Evolutionary conservation across 495 filamentous ascomycete genomes (phyloP), one percentile per base, ranked within the genome.

Genomic region (Elasticomyces elasticus): DNA sequence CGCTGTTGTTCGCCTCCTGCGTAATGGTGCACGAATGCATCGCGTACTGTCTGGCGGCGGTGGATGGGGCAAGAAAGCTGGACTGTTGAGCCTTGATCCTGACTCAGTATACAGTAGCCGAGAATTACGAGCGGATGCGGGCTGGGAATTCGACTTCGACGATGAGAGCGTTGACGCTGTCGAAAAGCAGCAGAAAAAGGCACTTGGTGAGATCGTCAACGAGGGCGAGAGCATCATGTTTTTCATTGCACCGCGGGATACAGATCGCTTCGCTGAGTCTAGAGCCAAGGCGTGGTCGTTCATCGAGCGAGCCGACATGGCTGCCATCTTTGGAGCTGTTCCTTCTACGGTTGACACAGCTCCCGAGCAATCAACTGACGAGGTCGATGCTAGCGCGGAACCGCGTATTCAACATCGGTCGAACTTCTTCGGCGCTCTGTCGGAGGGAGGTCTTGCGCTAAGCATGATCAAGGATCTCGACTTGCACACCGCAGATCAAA

Each of bases 61-160:
- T 48, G 89, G 89, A 42, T 95, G 89, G 89, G 89, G 89, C 5
- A 72, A 79, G 56, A 95, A 94, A 66, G 79, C 82, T 51, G 89
- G 89, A 4, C 74, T 95, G 12, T 71, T 95, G 5, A 89, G 87
- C 7, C 72, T 95, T 0, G 88, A 94, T 63, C 87, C 87, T 19
- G 78, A 87, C 28, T 40, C 27, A 7, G 47, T n/a, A 13, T 53
- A 53, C 40, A 47, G 19, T 27, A 54, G 33, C 17, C 49, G 56
- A 6, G 56, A 59, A 1, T 45, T 59, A 1, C 41, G 56, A 2
- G 20, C 7, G 20, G 56, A 59, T 22, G 23, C 37, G 5, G 56
- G 56, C 10, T 59, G 56, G 56, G 42, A 59, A 1, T 59, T 59
- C 22, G 42, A 49, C 25, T 59, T 59, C 23, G 49, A 53, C 1